Base-by-base conservation (phyloP, 805 yeast species). In the Metschnikowia cerradonensis region DNA sequence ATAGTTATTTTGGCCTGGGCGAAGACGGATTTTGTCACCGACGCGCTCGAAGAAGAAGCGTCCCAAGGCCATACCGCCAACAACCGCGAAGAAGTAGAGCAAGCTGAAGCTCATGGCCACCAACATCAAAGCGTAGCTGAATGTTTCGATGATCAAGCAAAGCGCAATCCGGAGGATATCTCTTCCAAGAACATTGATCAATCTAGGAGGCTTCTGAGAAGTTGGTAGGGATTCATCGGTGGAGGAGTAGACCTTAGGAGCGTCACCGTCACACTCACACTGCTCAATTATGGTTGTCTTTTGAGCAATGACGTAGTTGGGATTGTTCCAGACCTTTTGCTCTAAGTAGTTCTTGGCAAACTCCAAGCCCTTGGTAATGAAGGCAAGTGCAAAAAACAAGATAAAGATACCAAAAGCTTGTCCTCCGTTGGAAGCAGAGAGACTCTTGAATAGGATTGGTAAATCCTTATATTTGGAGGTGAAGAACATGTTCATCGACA, bases 391-490 rank as follows among this genome's bases (percentile, higher is more conserved):
- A 61, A 87, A 80, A 20, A 87, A 62, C 13, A 83, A 68, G 34
- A 82, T 68, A 60, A 86, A 87, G 14, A 87, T 85, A 22, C 92
- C 95, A 64, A 87, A 87, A 0, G 88, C 90, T 47, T 78, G 76
- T 8, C 76, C 90, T 23, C 78, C 78, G 39, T 67, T 70, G 2
- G 70, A 57, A 2, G 92, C 92, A 11, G 61, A 60, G 43, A 87
- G 66, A 0, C 69, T 67, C 51, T 73, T 67, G 68, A 87, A 87
- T 4, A 87, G 60, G 0, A 87, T 89, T 0, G 92, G 90, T 54
- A 81, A 81, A 38, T 73, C 66, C 2, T 65, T 55, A 65, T 72
- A 86, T 2, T 66, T 60, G 0, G 80, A 67, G 1, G 86, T 80
- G 59, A 87, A 67, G 58, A 72, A 79, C 68, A 73, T 77, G 63